Percentiles rank a stretch among this genome's conserved stretches.
Evolutionary conservation across 306 rosid species (phyloP).

Genomic region (Sechiopsis laciniata): DNA sequence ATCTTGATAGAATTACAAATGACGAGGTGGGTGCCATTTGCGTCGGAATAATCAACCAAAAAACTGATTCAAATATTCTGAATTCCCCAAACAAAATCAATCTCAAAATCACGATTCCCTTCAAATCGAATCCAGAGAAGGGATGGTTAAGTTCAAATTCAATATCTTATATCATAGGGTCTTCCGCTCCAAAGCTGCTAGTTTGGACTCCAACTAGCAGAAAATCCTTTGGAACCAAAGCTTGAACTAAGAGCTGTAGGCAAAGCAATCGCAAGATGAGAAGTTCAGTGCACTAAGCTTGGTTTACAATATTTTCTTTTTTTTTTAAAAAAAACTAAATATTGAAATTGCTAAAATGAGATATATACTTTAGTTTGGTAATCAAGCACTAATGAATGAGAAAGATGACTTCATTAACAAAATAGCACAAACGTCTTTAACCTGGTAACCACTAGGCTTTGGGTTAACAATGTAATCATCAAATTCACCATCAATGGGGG

Average conservation of each 20-base stretch:
- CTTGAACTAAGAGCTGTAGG: conserved; percentile 1
- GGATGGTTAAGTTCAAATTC: background rate
- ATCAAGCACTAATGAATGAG: background rate
- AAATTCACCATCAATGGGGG: conserved; percentile 91
- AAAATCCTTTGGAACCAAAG: background rate
- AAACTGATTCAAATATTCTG: background rate
- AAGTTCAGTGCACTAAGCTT: background rate
- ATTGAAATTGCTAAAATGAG: conserved; percentile 4
- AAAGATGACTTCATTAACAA: background rate
- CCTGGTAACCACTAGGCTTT: conserved; percentile 98
- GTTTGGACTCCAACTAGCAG: background rate
- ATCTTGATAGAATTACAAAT: background rate
- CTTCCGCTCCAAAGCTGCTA: background rate
- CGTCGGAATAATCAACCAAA: background rate
- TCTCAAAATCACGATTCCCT: background rate
- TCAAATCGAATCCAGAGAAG: background rate
- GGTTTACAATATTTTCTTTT: background rate
- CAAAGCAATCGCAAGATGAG: background rate
- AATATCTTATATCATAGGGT: background rate
- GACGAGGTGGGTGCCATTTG: background rate
- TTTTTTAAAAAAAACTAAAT: background rate
- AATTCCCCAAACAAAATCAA: background rate
- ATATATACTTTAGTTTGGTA: background rate
- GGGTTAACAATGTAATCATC: conserved; percentile 96
- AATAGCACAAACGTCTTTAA: conserved; percentile 29